A percentile compares a stretch with the other conserved stretches of the same genome.
Evolutionary conservation across 2,329 filamentous ascomycete species (phyloP).

Genomic region (Microdochium trichocladiopsis): DNA sequence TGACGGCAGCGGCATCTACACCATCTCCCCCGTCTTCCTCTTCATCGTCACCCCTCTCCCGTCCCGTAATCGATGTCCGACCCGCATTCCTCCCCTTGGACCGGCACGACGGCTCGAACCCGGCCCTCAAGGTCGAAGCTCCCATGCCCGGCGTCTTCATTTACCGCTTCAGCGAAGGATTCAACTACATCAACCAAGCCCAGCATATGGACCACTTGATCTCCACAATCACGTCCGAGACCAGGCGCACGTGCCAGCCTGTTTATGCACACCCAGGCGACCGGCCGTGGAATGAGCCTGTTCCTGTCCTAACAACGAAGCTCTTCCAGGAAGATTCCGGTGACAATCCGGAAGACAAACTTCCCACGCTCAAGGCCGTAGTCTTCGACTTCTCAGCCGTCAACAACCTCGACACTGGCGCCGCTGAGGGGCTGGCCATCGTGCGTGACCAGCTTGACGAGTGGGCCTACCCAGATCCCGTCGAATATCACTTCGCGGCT

Average conservation of each 20-base stretch:
- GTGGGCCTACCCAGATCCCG: slow-evolving; percentile 38
- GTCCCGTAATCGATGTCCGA: slow-evolving; percentile 1
- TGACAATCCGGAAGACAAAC: slow-evolving; percentile 21
- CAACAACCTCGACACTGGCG: slow-evolving; percentile 50
- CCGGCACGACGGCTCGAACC: slow-evolving; percentile 36
- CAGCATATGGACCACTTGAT: slow-evolving; percentile 36
- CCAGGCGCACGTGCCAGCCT: slow-evolving; percentile 29
- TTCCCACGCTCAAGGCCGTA: slow-evolving; percentile 42
- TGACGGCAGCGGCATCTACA: slow-evolving; percentile 3
- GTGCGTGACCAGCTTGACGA: slow-evolving; percentile 45
- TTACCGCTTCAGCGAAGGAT: slow-evolving; percentile 43
- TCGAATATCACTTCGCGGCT: slow-evolving; percentile 48
- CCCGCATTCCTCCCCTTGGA: slow-evolving; percentile 31
- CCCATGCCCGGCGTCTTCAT: slow-evolving; percentile 43
- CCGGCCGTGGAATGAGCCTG: slow-evolving; percentile 49
- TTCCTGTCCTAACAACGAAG: slow-evolving; percentile 26
- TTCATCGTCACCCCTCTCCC: background rate
- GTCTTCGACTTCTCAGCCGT: slow-evolving; percentile 52
- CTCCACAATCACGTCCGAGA: slow-evolving; percentile 30
- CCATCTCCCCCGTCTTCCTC: background rate
- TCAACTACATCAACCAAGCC: slow-evolving; percentile 45
- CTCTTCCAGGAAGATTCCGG: slow-evolving; percentile 12
- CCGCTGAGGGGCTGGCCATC: slow-evolving; percentile 49
- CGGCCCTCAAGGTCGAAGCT: slow-evolving; percentile 29
- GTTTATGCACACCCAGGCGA: slow-evolving; percentile 27